phyloP scores from a whole-genome alignment of 148 eudicot species.

The Heliamphora exappendiculata region DNA sequence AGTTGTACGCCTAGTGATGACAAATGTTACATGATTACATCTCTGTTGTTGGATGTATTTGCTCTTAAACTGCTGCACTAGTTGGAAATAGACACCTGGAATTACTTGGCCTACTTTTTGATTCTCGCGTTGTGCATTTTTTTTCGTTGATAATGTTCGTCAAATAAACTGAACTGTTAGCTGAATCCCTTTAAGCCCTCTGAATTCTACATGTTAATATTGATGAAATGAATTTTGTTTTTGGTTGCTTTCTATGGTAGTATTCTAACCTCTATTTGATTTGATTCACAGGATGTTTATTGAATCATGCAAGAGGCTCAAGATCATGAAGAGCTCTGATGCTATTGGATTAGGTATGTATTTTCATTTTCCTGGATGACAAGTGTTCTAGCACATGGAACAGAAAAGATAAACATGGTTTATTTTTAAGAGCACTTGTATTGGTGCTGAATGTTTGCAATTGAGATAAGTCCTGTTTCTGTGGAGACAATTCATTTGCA shows the following conservation, averaged over 20 bases:
- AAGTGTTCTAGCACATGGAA: background rate
- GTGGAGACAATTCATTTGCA: background rate
- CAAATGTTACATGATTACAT: background rate
- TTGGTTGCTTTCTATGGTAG: background rate
- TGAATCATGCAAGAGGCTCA: constrained; percentile 68
- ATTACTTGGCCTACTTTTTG: background rate
- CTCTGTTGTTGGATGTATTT: background rate
- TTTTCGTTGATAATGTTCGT: background rate
- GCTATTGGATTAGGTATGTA: constrained; percentile 66
- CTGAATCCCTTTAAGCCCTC: background rate
- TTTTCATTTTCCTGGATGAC: background rate
- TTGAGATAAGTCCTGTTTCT: background rate
- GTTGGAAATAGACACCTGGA: background rate
- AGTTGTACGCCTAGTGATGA: background rate
- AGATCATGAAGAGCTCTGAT: constrained; percentile 76
- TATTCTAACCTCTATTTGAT: background rate
- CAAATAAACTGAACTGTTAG: background rate
- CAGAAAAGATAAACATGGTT: background rate
- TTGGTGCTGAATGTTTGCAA: background rate
- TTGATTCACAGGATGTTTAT: constrained; percentile 55
- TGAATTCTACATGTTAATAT: background rate
- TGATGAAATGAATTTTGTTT: background rate
- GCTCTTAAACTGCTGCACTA: background rate
- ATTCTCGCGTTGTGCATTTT: background rate
- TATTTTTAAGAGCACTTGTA: background rate